These are phyloP conservation scores for Coleophoma cylindrospora DNA, from an alignment of 2,329 filamentous ascomycete genomes.

Conservation along the genomic window DNA sequence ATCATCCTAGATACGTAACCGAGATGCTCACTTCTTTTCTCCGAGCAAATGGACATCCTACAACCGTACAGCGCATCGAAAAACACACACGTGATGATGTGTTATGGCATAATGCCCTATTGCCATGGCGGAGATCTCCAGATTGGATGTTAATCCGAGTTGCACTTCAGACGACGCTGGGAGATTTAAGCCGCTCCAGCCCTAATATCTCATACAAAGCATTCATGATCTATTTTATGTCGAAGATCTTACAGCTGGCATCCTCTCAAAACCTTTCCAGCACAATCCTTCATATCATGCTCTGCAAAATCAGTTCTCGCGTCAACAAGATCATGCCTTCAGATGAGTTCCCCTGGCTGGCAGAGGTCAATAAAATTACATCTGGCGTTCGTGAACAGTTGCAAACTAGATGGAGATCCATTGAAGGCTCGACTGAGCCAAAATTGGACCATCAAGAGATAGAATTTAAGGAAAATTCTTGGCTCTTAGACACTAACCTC, in stretches of 20 bases:
- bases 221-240: slow-evolving; percentile 41
- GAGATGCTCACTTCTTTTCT: slow-evolving; percentile 42
- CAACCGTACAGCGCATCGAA: slow-evolving; percentile 25
- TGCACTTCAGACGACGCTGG: slow-evolving; percentile 30
- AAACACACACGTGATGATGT: slow-evolving; percentile 53
- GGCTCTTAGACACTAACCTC: background rate
- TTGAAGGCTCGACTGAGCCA: background rate
- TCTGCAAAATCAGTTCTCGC: slow-evolving; percentile 36
- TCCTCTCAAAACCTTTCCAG: slow-evolving; percentile 9
- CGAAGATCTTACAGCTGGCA: slow-evolving; percentile 24
- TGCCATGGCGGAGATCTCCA: slow-evolving; percentile 44
- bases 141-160: slow-evolving; percentile 51
- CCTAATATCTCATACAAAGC: slow-evolving; percentile 36
- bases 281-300: slow-evolving; percentile 33
- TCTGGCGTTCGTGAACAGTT: background rate
- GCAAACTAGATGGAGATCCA: background rate
- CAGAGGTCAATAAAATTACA: background rate
- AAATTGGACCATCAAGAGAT: too few relatives aligned
- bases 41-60: slow-evolving; percentile 27
- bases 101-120: slow-evolving; percentile 28
- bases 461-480: too few relatives aligned
- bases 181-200: background rate
- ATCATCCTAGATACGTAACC: slow-evolving; percentile 42
- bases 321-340: slow-evolving; percentile 31
- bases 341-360: background rate